These are phyloP conservation scores for Coniferiporia sulphurascens DNA, from an alignment of 1,284 basidiomycete species.

Conservation along the genomic window DNA sequence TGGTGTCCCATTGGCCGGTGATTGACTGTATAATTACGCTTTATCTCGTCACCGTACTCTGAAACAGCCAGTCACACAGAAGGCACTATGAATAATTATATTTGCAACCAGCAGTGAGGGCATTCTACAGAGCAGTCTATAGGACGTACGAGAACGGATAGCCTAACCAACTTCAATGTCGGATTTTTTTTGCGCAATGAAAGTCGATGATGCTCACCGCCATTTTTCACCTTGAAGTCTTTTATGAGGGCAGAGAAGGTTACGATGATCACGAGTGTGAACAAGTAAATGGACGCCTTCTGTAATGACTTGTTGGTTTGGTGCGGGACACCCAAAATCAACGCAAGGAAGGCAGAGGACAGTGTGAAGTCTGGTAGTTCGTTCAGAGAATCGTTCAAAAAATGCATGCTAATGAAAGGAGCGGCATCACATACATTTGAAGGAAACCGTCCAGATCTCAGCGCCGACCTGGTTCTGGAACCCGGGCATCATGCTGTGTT, in stretches of 20 bases:
- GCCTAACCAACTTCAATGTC: constrained; percentile 36
- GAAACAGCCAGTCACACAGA: not conserved
- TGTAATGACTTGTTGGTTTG: constrained; percentile 76
- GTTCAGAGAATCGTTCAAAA: constrained; percentile 2
- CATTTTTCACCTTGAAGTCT: constrained; percentile 90
- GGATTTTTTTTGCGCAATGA: constrained; percentile 1
- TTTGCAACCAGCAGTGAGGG: not conserved
- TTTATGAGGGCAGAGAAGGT: constrained; percentile 87
- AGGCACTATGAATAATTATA: not conserved
- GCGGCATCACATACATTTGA: constrained; percentile 68
- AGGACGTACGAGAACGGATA: constrained; percentile 59
- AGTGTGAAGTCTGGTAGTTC: constrained; percentile 70
- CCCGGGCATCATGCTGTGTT: constrained; percentile 62
- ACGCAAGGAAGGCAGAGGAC: constrained; percentile 76
- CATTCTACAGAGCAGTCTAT: not conserved
- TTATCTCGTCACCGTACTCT: too few species aligned
- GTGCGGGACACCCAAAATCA: constrained; percentile 78
- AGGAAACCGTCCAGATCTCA: constrained; percentile 85
- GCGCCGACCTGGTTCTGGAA: constrained; percentile 91
- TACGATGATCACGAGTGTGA: constrained; percentile 79
- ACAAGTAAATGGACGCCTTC: constrained; percentile 84
- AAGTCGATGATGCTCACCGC: constrained; percentile 43
- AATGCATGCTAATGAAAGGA: not conserved
- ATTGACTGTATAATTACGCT: too few species aligned
- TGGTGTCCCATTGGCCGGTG: too few species aligned